Base-by-base conservation (phyloP, 805 yeast genomes). In the Torulaspora franciscae region DNA sequence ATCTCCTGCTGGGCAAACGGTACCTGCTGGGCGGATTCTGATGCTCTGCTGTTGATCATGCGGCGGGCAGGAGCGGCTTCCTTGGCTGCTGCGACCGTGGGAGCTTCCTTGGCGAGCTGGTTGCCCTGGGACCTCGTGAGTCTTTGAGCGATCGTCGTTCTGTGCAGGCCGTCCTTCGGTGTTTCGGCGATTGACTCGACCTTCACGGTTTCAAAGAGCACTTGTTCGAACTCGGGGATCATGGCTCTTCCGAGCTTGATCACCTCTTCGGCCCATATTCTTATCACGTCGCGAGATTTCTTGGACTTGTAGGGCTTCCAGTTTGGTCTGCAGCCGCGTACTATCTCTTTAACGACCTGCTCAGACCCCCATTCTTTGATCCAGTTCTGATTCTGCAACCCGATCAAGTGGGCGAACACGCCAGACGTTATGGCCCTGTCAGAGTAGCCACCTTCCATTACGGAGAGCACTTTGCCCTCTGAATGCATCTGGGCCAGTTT, bases 371-470 rank as follows among this genome's bases (percentile, higher is more conserved):
- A 83, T 28, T 77, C 76, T 11, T 68, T 66, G 33, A 79, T 73
- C 87, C 87, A 83, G 14, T 61, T 61, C 42, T 70, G 68, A 42
- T 69, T 68, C 40, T 81, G 83, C 41, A 86, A 61, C 0, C 95
- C 95, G 30, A 83, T 76, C 43, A 86, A 65, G 60, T 86, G 95
- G 4, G 93, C 77, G 58, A 85, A 83, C 0, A 83, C 80, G 9
- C 95, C 95, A 1, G 93, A 83, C 1, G 81, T 65, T 13, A 86
- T 70, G 0, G 95, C 95, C 3, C 84, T 83, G 56, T 85, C 89
- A 0, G 93, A 82, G 59, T 86, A 86, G 1, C 95, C 95, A 22
- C 95, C 95, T 66, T 86, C 95, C 51, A 86, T 65, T 17, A 86
- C 63, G 1, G 95, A 84, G 0, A 86, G 52, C 0, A 85, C 68